Evolutionary conservation across 371 early-diverging fungal species (phyloP).

Genomic region (Rhizopus stolonifer): DNA sequence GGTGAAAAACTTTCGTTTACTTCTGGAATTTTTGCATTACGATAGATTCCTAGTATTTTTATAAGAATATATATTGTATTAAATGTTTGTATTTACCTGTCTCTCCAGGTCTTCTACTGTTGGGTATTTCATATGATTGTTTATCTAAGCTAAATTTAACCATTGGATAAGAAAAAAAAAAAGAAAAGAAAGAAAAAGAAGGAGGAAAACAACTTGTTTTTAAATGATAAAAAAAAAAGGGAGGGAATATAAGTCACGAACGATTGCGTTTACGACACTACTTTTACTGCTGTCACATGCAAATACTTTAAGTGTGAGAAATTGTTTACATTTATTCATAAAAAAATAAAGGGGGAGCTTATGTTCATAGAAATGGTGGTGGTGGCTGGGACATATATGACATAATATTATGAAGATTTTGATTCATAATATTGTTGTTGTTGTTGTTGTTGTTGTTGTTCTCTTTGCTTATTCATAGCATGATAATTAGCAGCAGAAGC

Average conservation of each 20-base stretch:
- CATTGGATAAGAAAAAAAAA: conserved; percentile 6
- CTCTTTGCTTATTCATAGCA: conserved; percentile 20
- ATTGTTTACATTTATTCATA: too few relatives aligned
- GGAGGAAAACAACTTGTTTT: too few relatives aligned
- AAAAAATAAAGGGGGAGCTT: too few relatives aligned
- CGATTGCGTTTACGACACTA: background rate
- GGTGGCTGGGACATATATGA: too few relatives aligned
- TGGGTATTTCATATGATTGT: conserved; percentile 46
- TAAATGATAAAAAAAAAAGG: background rate
- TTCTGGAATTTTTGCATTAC: conserved; percentile 29
- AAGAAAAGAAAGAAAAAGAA: background rate
- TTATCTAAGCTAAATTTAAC: conserved; percentile 33
- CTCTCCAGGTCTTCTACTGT: conserved; percentile 39
- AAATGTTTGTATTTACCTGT: conserved; percentile 39
- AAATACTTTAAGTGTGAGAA: too few relatives aligned
- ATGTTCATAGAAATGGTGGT: too few relatives aligned
- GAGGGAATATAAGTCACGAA: background rate
- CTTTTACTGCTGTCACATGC: background rate
- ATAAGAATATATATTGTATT: too few relatives aligned
- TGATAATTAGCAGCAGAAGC: conserved; percentile 33
- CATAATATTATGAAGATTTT: background rate
- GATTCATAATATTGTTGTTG: conserved; percentile 16
- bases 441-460: conserved; percentile 12
- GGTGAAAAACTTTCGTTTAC: conserved; percentile 29
- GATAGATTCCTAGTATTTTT: conserved; percentile 43